Evolutionary conservation across 441 rosid genomes (phyloP).

Genomic region (Codiaeum variegatum): DNA sequence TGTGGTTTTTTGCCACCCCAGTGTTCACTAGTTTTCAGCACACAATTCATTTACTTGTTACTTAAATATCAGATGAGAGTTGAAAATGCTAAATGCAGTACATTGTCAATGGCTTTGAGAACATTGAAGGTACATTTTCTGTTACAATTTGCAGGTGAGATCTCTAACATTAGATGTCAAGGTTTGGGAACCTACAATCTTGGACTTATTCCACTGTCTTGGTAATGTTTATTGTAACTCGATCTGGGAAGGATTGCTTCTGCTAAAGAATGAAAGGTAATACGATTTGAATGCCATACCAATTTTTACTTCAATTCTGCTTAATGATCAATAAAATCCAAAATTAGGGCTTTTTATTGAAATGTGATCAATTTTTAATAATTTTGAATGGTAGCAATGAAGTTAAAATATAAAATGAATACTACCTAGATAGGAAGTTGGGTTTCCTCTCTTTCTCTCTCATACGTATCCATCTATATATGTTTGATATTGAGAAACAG

Average conservation of each 20-base stretch:
- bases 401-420: not conserved
- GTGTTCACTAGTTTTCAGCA: not conserved
- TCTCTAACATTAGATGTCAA: slow-evolving; percentile 85
- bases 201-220: slow-evolving; percentile 65
- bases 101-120: not conserved
- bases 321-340: not conserved
- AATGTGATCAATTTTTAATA: not conserved
- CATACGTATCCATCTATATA: not conserved
- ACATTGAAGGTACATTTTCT: slow-evolving; percentile 8
- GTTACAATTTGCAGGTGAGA: slow-evolving; percentile 63
- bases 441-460: not conserved
- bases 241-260: slow-evolving; percentile 74
- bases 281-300: slow-evolving; percentile 10
- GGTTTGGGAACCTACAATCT: slow-evolving; percentile 88
- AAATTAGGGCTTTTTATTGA: not conserved
- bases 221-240: slow-evolving; percentile 86
- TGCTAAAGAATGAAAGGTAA: slow-evolving; percentile 41
- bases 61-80: not conserved
- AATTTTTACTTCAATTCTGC: not conserved
- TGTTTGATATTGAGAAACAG: not conserved
- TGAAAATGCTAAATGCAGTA: not conserved
- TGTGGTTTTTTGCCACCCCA: not conserved
- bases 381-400: not conserved
- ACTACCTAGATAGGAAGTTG: not conserved
- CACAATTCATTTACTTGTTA: not conserved